Base-by-base conservation (phyloP, 352 stramenopile genomes). In the Discostella stelligera region DNA sequence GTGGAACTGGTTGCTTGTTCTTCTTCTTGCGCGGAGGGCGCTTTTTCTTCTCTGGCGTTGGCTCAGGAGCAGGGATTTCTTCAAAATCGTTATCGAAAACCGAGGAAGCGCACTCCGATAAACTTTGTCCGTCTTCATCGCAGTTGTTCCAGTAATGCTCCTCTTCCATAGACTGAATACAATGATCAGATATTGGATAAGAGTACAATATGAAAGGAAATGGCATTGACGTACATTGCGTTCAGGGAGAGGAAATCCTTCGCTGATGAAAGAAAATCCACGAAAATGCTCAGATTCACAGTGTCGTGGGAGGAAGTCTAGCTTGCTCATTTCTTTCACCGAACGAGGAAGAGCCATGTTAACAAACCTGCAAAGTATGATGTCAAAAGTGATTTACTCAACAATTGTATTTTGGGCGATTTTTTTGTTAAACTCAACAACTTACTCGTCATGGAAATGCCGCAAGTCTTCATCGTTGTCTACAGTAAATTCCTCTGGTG, bases 391-490 rank as follows among this genome's bases (percentile, higher is more conserved):
- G 37, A 44, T 44, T 3, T 14, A 0, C 37, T 44, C 11, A 44
- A 2, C 37, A 11, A 44, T 44, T 44, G 37, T 14, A 44, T 44
- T 14, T 14, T 44, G 37, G 11, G 11, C 37, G 13, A 44, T 10
- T 14, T 13, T 44, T 44, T 5, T 6, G 37, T 44, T 14, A 3
- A 44, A 44, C 11, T 14, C 37, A 27, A 64, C 23, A 55, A 72
- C 67, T 82, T 95, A 98, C 65, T 98, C 94, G 54, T 98, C 88
- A 23, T 96, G 94, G 72, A 98, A 98, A 85, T 98, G 95, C 50
- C 90, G 89, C n/a, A 96, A 94, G 84, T 98, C 96, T 14, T 93
- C 86, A 72, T 94, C 93, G 79, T 89, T 94, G 52, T 94, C 79
- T 16, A 98, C 89, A 49, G 89, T 90, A n/a, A 95, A 94, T 32